Conservation (phyloP, 2,329 filamentous ascomycete species). For the Hypoxylon sp. region DNA sequence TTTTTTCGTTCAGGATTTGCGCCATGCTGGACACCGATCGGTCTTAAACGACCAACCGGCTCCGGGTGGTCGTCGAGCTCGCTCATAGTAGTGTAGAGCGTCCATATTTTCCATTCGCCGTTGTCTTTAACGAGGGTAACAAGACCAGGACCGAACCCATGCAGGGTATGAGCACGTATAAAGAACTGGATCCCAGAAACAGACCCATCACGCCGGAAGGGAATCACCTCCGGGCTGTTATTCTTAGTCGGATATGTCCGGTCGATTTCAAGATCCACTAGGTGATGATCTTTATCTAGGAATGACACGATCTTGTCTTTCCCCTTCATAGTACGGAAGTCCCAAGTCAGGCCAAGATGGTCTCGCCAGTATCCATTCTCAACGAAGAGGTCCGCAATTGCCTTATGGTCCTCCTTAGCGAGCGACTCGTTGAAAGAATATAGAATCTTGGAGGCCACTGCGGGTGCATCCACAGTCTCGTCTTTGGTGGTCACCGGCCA, state of each 20-base stretch:
- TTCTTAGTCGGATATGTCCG: conserved; percentile 55
- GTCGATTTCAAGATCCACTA: conserved; percentile 58
- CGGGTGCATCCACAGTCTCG: conserved; percentile 55
- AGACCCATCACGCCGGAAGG: conserved; percentile 61
- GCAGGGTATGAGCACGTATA: conserved; percentile 61
- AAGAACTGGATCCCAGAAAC: conserved; percentile 66
- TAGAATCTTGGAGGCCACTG: conserved; percentile 57
- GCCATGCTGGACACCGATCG: conserved; percentile 65
- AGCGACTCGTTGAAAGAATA: conserved; percentile 59
- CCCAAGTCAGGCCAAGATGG: conserved; percentile 69
- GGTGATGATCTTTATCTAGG: conserved; percentile 53
- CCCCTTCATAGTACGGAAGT: conserved; percentile 68
- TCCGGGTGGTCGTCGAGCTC: conserved; percentile 64
- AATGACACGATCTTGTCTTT: conserved; percentile 57
- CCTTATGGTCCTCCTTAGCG: conserved; percentile 52
- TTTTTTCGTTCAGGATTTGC: conserved; percentile 63
- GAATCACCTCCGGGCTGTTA: conserved; percentile 57
- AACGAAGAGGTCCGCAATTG: conserved; percentile 62
- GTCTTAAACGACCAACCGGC: conserved; percentile 57
- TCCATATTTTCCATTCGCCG: conserved; percentile 69
- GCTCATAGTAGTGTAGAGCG: conserved; percentile 66
- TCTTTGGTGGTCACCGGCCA: conserved; percentile 59
- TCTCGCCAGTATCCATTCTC: conserved; percentile 71
- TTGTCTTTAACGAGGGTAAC: conserved; percentile 60
- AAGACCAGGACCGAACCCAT: conserved; percentile 66